phyloP scores from a whole-genome alignment of 1,284 basidiomycete genomes.

The Ceratobasidium sp. region DNA sequence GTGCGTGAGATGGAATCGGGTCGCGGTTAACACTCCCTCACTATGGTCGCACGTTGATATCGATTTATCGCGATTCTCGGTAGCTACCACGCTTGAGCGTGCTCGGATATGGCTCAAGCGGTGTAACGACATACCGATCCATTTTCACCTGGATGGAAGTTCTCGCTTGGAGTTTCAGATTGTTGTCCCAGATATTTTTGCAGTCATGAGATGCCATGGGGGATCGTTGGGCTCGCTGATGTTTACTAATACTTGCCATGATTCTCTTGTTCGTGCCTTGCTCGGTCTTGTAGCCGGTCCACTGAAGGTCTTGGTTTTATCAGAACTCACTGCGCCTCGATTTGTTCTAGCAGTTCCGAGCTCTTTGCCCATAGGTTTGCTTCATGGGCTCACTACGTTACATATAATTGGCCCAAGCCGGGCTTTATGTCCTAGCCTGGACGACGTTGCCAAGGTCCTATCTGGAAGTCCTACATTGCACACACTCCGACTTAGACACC shows the following conservation, averaged over 20 bases:
- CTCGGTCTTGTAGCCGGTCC: background rate
- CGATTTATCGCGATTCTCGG: background rate
- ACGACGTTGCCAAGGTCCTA: background rate
- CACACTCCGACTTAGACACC: background rate
- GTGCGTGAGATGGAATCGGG: constrained; percentile 24
- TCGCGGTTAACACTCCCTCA: background rate
- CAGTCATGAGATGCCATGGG: background rate
- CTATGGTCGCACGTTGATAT: constrained; percentile 38
- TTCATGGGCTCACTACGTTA: background rate
- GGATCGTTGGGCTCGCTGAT: background rate
- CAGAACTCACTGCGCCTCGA: background rate
- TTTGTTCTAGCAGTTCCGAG: background rate
- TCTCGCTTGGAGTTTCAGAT: no score
- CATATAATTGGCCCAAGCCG: background rate
- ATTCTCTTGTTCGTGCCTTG: background rate
- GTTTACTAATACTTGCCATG: background rate
- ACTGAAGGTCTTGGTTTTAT: background rate
- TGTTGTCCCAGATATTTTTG: background rate
- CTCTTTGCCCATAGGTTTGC: background rate
- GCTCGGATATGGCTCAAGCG: background rate
- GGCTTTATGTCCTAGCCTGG: background rate
- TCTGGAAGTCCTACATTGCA: background rate
- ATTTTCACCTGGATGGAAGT: background rate
- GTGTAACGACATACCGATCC: background rate
- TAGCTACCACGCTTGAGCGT: background rate